phyloP scores from a whole-genome alignment of 2,329 filamentous ascomycete species.

The Sarocladium brachiariae region DNA sequence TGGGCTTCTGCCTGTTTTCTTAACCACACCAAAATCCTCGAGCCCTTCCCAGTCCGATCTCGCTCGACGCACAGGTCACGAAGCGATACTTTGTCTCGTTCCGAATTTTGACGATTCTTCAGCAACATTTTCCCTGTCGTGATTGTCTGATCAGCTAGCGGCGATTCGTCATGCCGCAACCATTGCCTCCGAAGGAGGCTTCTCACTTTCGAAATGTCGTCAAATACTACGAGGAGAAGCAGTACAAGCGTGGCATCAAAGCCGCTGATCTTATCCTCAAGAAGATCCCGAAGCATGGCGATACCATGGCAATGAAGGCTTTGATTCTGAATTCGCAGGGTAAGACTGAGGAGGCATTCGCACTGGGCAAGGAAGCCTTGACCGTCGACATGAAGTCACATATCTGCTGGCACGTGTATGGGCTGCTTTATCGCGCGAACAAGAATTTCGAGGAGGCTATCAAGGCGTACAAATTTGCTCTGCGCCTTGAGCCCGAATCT shows the following conservation, averaged over 20 bases:
- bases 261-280: constrained; percentile 92
- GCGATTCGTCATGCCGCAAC: constrained; percentile 55
- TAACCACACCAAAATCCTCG: too few relatives aligned
- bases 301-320: constrained; percentile 98
- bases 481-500: constrained; percentile 89
- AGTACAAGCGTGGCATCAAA: constrained; percentile 93
- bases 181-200: constrained; percentile 78
- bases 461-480: constrained; percentile 96
- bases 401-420: constrained; percentile 99
- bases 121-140: not conserved
- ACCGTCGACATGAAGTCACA: constrained; percentile 98
- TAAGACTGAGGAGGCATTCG: constrained; percentile 90
- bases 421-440: constrained; percentile 81
- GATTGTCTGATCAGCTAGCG: not conserved
- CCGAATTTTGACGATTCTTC: too few relatives aligned
- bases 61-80: not conserved
- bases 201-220: constrained; percentile 93
- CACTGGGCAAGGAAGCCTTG: constrained; percentile 83
- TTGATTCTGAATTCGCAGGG: constrained; percentile 90
- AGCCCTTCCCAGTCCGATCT: too few relatives aligned
- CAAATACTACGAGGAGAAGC: constrained; percentile 95
- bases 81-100: not conserved
- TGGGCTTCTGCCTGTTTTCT: not conserved
- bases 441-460: constrained; percentile 99
- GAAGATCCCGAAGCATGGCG: constrained; percentile 92